These are phyloP conservation scores for Plectosphaerella sp. DNA, from an alignment of 2,329 filamentous ascomycete genomes.

Conservation along the genomic window DNA sequence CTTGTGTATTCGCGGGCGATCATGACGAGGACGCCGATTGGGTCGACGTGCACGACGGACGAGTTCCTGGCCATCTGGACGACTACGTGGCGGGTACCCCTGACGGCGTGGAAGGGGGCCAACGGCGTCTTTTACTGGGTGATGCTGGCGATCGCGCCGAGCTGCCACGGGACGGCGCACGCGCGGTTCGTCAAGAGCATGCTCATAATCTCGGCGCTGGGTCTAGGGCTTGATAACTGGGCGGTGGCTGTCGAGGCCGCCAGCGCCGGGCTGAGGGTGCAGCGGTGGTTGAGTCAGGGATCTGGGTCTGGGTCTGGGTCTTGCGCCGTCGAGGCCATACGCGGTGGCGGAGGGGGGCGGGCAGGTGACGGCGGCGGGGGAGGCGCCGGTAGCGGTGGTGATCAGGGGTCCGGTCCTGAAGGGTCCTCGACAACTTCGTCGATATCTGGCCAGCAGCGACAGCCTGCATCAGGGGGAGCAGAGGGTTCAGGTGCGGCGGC, in stretches of 20 bases:
- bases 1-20: slow-evolving; percentile 45
- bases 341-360: neutral
- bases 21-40: slow-evolving; percentile 34
- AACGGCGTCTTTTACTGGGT: slow-evolving; percentile 47
- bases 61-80: slow-evolving; percentile 42
- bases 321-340: neutral
- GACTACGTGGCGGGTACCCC: slow-evolving; percentile 39
- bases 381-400: neutral
- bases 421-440: slow-evolving; percentile 1
- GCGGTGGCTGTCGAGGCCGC: slow-evolving; percentile 34
- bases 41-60: slow-evolving; percentile 27
- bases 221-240: slow-evolving; percentile 45
- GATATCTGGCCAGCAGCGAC: too few relatives aligned
- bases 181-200: slow-evolving; percentile 42
- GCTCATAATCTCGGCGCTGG: slow-evolving; percentile 36
- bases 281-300: slow-evolving; percentile 32
- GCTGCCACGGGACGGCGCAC: slow-evolving; percentile 31
- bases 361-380: slow-evolving; percentile 1
- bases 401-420: neutral
- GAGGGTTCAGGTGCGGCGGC: neutral
- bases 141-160: slow-evolving; percentile 34
- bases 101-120: slow-evolving; percentile 39
- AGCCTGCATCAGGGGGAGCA: neutral
- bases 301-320: neutral
- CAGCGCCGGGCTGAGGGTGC: slow-evolving; percentile 30